phyloP scores from a whole-genome alignment of 352 stramenopile species.

The Blastocystis sp. region DNA sequence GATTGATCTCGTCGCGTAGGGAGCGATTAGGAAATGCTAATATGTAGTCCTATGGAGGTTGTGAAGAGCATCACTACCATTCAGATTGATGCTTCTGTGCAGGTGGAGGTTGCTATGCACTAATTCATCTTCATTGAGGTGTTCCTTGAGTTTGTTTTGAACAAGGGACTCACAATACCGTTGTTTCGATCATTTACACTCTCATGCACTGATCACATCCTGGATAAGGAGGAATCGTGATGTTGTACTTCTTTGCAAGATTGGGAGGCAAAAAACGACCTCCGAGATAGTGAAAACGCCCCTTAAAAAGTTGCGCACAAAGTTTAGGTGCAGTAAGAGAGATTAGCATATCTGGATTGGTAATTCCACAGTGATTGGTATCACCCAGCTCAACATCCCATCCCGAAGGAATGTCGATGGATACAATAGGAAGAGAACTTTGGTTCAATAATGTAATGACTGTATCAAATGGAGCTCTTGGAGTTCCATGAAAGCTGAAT shows the following conservation, averaged over 20 bases:
- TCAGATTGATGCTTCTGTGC: slow-evolving; percentile 63
- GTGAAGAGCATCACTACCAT: slow-evolving; percentile 99
- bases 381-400: slow-evolving; percentile 86
- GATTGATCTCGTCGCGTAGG: slow-evolving; percentile 87
- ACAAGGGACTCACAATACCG: slow-evolving; percentile 12
- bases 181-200: not conserved
- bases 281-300: slow-evolving; percentile 85
- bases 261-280: slow-evolving; percentile 83
- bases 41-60: slow-evolving; percentile 81
- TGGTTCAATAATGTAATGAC: slow-evolving; percentile 70
- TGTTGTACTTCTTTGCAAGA: slow-evolving; percentile 71
- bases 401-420: slow-evolving; percentile 92
- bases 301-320: slow-evolving; percentile 78
- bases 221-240: slow-evolving; percentile 66
- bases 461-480: slow-evolving; percentile 80
- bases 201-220: not conserved
- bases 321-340: slow-evolving; percentile 92
- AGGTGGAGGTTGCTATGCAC: slow-evolving; percentile 53
- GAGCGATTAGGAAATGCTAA: not conserved
- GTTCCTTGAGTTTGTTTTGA: not conserved
- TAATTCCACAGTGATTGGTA: slow-evolving; percentile 70
- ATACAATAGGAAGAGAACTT: slow-evolving; percentile 76
- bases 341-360: slow-evolving; percentile 84
- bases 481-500: slow-evolving; percentile 84
- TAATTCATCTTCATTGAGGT: slow-evolving; percentile 1